A percentile compares a stretch with the other conserved stretches of the same genome.
phyloP scores from a whole-genome alignment of 441 rosid species.

The Hura crepitans region DNA sequence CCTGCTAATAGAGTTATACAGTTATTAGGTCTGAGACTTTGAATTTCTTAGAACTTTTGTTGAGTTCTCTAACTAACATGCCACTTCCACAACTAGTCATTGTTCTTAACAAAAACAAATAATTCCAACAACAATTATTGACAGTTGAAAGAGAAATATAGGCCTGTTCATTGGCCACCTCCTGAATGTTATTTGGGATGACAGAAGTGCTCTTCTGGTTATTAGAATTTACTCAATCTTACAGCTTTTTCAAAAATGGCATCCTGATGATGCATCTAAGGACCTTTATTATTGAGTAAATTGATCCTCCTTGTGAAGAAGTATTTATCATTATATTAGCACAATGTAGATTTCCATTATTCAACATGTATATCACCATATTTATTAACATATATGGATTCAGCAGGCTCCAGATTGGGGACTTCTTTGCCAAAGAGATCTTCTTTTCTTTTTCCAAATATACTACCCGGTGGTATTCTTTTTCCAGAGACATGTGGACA shows the following conservation, averaged over 20 bases:
- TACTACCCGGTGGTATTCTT: constrained; percentile 23
- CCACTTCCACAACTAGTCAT: not conserved
- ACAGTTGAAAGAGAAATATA: not conserved
- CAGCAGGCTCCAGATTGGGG: constrained; percentile 39
- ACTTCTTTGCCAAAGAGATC: constrained; percentile 29
- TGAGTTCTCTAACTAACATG: not conserved
- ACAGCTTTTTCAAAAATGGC: not conserved
- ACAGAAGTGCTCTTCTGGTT: not conserved
- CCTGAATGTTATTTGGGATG: not conserved
- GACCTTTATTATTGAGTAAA: not conserved
- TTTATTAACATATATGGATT: constrained; percentile 12
- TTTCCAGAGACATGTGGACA: constrained; percentile 33
- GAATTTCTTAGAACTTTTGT: not conserved
- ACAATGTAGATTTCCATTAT: not conserved
- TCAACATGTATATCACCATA: not conserved
- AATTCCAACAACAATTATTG: not conserved
- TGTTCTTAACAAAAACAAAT: not conserved
- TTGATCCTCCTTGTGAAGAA: not conserved
- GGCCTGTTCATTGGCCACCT: not conserved
- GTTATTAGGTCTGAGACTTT: not conserved
- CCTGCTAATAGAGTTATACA: not conserved
- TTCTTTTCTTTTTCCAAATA: constrained; percentile 38
- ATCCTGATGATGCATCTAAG: not conserved
- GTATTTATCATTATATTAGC: not conserved
- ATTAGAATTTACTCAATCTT: constrained; percentile 3